phyloP scores from a whole-genome alignment of 345 rosid species.

The Carallia pectinifolia region DNA sequence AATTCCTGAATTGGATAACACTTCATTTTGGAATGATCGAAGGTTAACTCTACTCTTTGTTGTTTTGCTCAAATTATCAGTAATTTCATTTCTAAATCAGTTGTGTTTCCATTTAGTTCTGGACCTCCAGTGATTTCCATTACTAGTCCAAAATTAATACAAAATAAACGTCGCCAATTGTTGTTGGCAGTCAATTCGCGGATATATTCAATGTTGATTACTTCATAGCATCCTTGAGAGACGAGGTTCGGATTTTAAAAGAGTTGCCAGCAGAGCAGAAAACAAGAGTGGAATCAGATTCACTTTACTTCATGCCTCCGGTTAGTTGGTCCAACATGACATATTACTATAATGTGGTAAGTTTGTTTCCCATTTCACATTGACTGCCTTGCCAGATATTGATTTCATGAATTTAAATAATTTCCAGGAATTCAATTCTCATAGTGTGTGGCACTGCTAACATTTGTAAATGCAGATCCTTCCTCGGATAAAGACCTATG shows the following conservation, averaged over 20 bases:
- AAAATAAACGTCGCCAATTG: background rate
- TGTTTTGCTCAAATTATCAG: too few species aligned
- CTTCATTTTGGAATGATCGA: slow-evolving; percentile 37
- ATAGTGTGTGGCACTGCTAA: background rate
- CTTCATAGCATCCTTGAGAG: slow-evolving; percentile 46
- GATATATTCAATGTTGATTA: slow-evolving; percentile 57
- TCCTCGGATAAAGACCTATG: slow-evolving; percentile 3
- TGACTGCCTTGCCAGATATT: background rate
- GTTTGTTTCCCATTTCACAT: background rate
- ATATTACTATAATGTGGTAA: slow-evolving; percentile 46
- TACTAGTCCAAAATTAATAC: too few species aligned
- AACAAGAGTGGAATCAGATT: slow-evolving; percentile 28
- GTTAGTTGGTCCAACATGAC: slow-evolving; percentile 59
- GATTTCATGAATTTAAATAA: background rate
- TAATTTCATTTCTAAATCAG: too few species aligned
- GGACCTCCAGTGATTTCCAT: too few species aligned
- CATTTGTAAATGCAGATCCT: slow-evolving; percentile 16
- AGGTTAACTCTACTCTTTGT: slow-evolving; percentile 12
- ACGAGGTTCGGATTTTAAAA: slow-evolving; percentile 46
- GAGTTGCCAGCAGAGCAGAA: slow-evolving; percentile 41
- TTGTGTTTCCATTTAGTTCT: too few species aligned
- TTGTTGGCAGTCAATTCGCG: slow-evolving; percentile 35
- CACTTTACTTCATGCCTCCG: slow-evolving; percentile 43
- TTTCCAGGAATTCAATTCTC: background rate
- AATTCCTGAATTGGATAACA: slow-evolving; percentile 40